Evolutionary conservation across 352 stramenopile genomes (phyloP).

Genomic region (Phytopythium chamaehyphon): DNA sequence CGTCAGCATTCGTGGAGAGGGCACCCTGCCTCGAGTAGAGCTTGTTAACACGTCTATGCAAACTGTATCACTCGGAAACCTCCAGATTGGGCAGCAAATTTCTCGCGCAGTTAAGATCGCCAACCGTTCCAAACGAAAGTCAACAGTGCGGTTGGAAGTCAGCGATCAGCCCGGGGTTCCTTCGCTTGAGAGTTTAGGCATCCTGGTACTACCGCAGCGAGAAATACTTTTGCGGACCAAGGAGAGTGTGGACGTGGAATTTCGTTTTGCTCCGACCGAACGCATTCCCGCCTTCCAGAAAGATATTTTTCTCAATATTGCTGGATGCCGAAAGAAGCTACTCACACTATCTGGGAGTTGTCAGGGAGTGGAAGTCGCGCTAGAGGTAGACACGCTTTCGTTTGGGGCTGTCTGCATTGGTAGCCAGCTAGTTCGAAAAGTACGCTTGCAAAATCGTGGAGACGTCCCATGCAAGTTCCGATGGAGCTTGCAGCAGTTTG

Average conservation of each 20-base stretch:
- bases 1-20: conserved; percentile 69
- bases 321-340: conserved; percentile 69
- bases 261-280: conserved; percentile 67
- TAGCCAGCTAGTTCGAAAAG: conserved; percentile 75
- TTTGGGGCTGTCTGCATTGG: conserved; percentile 90
- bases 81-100: conserved; percentile 79
- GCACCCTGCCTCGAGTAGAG: conserved; percentile 79
- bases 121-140: conserved; percentile 82
- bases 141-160: conserved; percentile 56
- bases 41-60: conserved; percentile 87
- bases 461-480: conserved; percentile 88
- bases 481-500: conserved; percentile 78
- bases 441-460: conserved; percentile 89
- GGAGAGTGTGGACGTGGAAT: conserved; percentile 71
- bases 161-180: conserved; percentile 13
- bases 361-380: conserved; percentile 87
- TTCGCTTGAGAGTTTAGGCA: conserved; percentile 36
- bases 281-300: conserved; percentile 63
- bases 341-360: conserved; percentile 80
- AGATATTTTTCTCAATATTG: conserved; percentile 56
- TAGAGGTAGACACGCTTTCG: conserved; percentile 87
- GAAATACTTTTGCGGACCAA: conserved; percentile 70
- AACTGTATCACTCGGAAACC: conserved; percentile 69
- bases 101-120: conserved; percentile 73
- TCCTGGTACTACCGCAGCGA: conserved; percentile 63